phyloP scores from a whole-genome alignment of 306 rosid genomes.

The Hippophae rhamnoides region DNA sequence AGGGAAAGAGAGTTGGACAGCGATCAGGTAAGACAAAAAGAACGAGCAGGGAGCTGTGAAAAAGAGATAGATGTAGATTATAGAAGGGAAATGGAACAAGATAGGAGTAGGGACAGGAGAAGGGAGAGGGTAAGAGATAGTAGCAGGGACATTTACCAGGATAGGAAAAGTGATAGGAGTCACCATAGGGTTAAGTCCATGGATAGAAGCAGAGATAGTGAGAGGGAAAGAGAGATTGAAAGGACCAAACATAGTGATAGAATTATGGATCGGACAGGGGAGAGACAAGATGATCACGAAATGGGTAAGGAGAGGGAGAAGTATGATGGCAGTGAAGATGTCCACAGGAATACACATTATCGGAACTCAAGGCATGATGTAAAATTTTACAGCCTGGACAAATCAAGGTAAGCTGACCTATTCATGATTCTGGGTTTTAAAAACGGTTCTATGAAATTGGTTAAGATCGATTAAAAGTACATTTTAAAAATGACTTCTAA shows the following conservation, averaged over 20 bases:
- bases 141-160: constrained; percentile 13
- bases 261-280: constrained; percentile 15
- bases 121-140: constrained; percentile 32
- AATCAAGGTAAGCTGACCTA: constrained; percentile 25
- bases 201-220: constrained; percentile 36
- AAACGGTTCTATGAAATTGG: constrained; percentile 22
- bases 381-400: constrained; percentile 28
- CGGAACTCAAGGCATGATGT: constrained; percentile 47
- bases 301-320: constrained; percentile 38
- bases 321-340: constrained; percentile 31
- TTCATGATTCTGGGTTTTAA: constrained; percentile 22
- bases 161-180: constrained; percentile 26
- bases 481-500: background rate
- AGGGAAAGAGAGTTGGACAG: constrained; percentile 35
- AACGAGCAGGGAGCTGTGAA: constrained; percentile 40
- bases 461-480: constrained; percentile 21
- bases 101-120: constrained; percentile 30
- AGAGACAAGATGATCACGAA: constrained; percentile 25
- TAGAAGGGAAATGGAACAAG: too few species aligned
- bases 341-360: constrained; percentile 31
- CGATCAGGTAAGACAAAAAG: constrained; percentile 42
- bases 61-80: constrained; percentile 19
- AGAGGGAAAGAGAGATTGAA: constrained; percentile 27
- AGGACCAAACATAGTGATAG: constrained; percentile 15
- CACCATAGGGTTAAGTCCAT: constrained; percentile 18